phyloP scores from a whole-genome alignment of 2,329 filamentous ascomycete genomes.

The Hypocreales sp. region DNA sequence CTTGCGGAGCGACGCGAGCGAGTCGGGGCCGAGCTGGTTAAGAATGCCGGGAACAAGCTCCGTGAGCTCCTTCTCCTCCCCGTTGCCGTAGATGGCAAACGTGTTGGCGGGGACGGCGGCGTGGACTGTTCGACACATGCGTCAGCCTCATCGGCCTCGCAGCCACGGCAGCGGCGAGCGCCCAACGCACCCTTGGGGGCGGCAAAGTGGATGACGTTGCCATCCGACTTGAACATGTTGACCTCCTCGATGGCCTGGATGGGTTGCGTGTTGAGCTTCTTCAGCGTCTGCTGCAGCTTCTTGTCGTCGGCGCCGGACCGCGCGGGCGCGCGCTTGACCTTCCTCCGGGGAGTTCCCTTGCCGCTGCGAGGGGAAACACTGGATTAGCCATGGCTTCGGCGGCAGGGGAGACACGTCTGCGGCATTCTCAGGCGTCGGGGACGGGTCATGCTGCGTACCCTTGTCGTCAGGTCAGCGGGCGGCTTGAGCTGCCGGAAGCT shows the following conservation, averaged over 20 bases:
- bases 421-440: too few relatives aligned
- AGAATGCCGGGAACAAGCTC: constrained; percentile 98
- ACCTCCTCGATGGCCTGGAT: constrained; percentile 99
- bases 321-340: constrained; percentile 96
- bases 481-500: too few relatives aligned
- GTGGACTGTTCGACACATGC: constrained; percentile 49
- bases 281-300: constrained; percentile 93
- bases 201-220: constrained; percentile 98
- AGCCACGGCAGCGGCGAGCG: neutral
- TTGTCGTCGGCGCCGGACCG: constrained; percentile 93
- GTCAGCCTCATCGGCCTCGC: neutral
- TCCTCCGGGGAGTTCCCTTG: constrained; percentile 95
- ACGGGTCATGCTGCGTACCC: too few relatives aligned
- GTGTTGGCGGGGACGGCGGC: constrained; percentile 96
- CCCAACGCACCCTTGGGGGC: constrained; percentile 75
- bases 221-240: constrained; percentile 99
- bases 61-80: constrained; percentile 99
- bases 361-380: constrained; percentile 39
- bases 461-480: too few relatives aligned
- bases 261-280: constrained; percentile 99
- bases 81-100: constrained; percentile 97
- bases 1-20: constrained; percentile 92
- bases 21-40: constrained; percentile 98
- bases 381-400: too few relatives aligned
- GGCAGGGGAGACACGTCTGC: too few relatives aligned